These are phyloP conservation scores for Maudiozyma serrabonitensis DNA, from an alignment of 805 yeast species.

Conservation along the genomic window DNA sequence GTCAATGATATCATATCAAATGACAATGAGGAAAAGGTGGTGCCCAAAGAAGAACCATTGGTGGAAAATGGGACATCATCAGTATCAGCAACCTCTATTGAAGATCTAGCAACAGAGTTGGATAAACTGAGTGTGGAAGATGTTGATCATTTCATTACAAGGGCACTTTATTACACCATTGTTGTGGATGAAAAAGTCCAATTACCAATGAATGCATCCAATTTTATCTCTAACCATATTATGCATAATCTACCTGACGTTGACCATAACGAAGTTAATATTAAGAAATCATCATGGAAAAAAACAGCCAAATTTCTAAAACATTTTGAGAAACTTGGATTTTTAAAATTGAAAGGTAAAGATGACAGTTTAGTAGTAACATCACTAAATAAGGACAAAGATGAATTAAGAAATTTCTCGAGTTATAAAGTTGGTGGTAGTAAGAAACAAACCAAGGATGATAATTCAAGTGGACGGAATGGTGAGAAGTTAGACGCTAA, in stretches of 20 bases:
- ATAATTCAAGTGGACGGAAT: constrained; percentile 5
- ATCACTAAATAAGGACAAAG: constrained; percentile 39
- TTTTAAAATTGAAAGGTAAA: constrained; percentile 68
- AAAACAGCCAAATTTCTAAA: constrained; percentile 79
- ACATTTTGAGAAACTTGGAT: constrained; percentile 70
- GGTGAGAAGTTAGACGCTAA: constrained; percentile 12
- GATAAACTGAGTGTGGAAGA: constrained; percentile 46
- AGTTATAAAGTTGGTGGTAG: constrained; percentile 43
- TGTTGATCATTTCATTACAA: constrained; percentile 61
- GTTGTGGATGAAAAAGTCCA: constrained; percentile 41
- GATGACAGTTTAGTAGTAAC: constrained; percentile 66
- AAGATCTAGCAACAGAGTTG: constrained; percentile 31
- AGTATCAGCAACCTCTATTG: constrained; percentile 2
- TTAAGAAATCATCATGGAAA: constrained; percentile 82
- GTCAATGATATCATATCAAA: constrained; percentile 8
- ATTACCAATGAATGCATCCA: constrained; percentile 64
- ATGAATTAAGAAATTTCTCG: constrained; percentile 47
- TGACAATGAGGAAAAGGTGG: constrained; percentile 1
- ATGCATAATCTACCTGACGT: constrained; percentile 66
- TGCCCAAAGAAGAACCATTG: constrained; percentile 3
- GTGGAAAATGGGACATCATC: constrained; percentile 5
- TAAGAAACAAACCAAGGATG: not conserved
- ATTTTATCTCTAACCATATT: constrained; percentile 62
- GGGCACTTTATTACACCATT: constrained; percentile 63
- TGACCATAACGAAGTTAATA: constrained; percentile 41